phyloP scores from a whole-genome alignment of 306 rosid species.

The Inga laurina region DNA sequence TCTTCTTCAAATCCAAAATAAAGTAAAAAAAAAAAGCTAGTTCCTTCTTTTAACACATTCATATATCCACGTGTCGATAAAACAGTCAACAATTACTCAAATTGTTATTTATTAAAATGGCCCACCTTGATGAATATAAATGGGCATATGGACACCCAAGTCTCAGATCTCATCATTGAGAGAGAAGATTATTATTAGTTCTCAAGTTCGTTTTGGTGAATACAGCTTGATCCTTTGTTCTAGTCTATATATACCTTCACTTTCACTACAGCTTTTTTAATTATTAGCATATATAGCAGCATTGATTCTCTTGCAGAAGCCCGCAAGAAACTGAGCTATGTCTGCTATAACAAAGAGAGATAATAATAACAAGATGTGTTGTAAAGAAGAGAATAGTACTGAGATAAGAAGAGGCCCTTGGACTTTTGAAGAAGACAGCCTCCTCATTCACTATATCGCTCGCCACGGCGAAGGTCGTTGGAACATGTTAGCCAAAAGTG shows the following conservation, averaged over 20 bases:
- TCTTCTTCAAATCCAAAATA: background rate
- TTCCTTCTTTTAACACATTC: background rate
- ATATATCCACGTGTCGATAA: background rate
- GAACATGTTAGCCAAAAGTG: conserved; percentile 83
- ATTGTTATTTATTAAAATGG: conserved; percentile 12
- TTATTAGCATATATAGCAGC: background rate
- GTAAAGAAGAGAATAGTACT: conserved; percentile 38
- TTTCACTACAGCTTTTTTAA: conserved; percentile 28
- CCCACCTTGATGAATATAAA: conserved; percentile 33
- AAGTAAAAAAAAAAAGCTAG: background rate
- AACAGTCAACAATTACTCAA: background rate
- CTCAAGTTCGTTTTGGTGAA: background rate
- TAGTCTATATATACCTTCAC: conserved; percentile 37
- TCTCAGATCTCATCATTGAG: conserved; percentile 27
- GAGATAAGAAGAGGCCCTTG: conserved; percentile 90
- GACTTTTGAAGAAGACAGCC: conserved; percentile 93
- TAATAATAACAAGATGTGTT: background rate
- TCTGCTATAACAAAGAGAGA: conserved; percentile 46
- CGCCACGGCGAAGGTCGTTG: conserved; percentile 95
- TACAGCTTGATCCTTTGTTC: background rate
- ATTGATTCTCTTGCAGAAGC: background rate
- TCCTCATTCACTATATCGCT: conserved; percentile 79
- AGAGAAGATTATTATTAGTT: conserved; percentile 25
- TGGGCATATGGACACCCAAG: conserved; percentile 34
- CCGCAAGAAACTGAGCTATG: conserved; percentile 44